These are phyloP conservation scores for Sporisorium scitamineum DNA, from an alignment of 1,284 basidiomycete genomes.

Conservation along the genomic window DNA sequence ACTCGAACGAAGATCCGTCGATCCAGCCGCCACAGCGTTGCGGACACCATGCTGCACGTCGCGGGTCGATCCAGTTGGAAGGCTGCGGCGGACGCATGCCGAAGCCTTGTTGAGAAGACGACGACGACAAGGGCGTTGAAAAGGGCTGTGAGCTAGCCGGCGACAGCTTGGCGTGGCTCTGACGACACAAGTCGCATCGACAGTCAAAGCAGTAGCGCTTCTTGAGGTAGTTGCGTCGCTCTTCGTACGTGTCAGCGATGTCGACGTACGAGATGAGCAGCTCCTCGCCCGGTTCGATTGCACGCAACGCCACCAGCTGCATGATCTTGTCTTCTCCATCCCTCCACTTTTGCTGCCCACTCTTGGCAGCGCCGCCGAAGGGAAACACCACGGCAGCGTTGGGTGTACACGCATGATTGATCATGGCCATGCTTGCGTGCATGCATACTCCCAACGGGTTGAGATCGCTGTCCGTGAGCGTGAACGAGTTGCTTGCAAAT, in stretches of 20 bases:
- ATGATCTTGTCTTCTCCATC: constrained; percentile 71
- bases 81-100: constrained; percentile 14
- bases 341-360: constrained; percentile 42
- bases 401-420: constrained; percentile 91
- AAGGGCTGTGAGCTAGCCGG: constrained; percentile 14
- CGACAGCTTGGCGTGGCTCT: constrained; percentile 35
- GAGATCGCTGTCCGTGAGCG: constrained; percentile 74
- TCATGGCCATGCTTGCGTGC: constrained; percentile 81
- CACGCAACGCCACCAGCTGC: constrained; percentile 71
- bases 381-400: constrained; percentile 93
- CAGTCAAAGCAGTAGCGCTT: constrained; percentile 87
- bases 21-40: constrained; percentile 60
- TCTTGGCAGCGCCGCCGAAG: constrained; percentile 66
- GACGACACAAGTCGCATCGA: constrained; percentile 76
- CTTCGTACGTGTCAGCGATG: constrained; percentile 76
- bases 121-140: constrained; percentile 30
- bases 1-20: constrained; percentile 70
- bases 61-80: constrained; percentile 74
- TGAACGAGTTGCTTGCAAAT: constrained; percentile 90
- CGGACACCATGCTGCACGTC: constrained; percentile 77
- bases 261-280: constrained; percentile 84
- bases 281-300: constrained; percentile 70
- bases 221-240: constrained; percentile 75
- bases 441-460: constrained; percentile 83
- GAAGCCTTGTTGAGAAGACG: constrained; percentile 24